Base-by-base conservation (phyloP, 2,329 filamentous ascomycete genomes). In the Colletotrichum noveboracense region DNA sequence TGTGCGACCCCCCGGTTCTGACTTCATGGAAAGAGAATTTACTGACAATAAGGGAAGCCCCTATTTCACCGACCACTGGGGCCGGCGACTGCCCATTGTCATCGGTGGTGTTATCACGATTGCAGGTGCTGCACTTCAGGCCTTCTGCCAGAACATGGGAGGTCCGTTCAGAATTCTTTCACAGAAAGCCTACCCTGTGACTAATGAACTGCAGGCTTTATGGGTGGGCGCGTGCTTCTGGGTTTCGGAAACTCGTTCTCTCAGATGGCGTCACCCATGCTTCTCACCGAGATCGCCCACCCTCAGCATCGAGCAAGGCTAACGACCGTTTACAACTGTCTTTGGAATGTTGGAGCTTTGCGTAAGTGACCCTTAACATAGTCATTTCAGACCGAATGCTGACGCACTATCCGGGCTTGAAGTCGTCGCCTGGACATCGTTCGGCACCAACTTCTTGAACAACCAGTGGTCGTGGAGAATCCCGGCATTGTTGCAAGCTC, bases 171-270 rank as follows among this genome's bases (percentile, higher is more conserved):
- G 38, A 26, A n/a, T 14, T 28, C 18, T 8, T 28, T 8, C 16
- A 21, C 38, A 10, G 5, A 14, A 30, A 26, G 8, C 13, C 38
- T 4, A 36, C 3, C 6, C 12, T 10, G 21, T 13, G 4, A 14
- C 58, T 76, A 26, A 76, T 13, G 7, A 12, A 10, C 5, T n/a
- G 14, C 26, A 76, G 74, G 74, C 65, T 76, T 91, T 79, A 88
- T 90, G 80, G 89, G 85, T 21, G 90, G 89, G 70, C 87, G 91
- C 76, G 89, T 90, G 79, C 82, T 92, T 71, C 87, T 92, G 62
- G 90, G 90, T 75, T 91, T 92, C 76, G 90, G 90, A 66, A 89
- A 89, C 83, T 87, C 85, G 55, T 82, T 91, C 55, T 84, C 88
- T 3, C 89, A 90, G 79, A 85, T 89, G 74, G 86, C 87, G 4